Evolutionary conservation across 352 stramenopile genomes (phyloP).

Genomic region (Globisporangium yorkense): DNA sequence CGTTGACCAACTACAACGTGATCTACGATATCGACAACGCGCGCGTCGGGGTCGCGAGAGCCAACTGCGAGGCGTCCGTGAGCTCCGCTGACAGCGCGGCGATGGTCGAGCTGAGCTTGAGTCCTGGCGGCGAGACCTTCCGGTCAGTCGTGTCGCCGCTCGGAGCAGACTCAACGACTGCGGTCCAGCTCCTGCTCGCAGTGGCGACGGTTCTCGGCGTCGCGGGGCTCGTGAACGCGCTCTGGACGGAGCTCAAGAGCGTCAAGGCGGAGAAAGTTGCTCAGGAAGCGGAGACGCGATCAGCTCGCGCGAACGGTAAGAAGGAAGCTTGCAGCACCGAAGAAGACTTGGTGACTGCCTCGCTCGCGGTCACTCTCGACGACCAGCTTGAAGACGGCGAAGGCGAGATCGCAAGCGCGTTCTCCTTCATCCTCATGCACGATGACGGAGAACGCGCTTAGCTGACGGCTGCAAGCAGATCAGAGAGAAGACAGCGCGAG

Average conservation of each 20-base stretch:
- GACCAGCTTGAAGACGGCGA: constrained; percentile 4
- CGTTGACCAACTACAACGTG: constrained; percentile 62
- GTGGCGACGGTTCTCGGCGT: constrained; percentile 34
- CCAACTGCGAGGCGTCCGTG: constrained; percentile 33
- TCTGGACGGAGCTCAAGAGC: constrained; percentile 36
- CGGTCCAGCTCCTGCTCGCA: constrained; percentile 34
- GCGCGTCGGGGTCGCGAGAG: constrained; percentile 53
- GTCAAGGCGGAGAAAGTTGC: neutral
- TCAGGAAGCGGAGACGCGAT: too few species aligned
- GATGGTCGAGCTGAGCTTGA: constrained; percentile 41
- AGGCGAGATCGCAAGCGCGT: constrained; percentile 16
- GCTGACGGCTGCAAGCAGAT: neutral
- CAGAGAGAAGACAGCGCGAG: too few species aligned
- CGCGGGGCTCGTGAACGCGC: constrained; percentile 39
- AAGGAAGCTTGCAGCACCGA: neutral
- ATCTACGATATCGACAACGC: constrained; percentile 76
- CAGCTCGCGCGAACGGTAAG: too few species aligned
- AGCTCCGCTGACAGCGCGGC: constrained; percentile 2
- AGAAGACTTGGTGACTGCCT: neutral
- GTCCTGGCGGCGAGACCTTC: constrained; percentile 63
- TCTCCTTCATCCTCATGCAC: constrained; percentile 50
- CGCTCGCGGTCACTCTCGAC: neutral
- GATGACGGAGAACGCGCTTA: constrained; percentile 17
- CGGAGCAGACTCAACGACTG: constrained; percentile 24
- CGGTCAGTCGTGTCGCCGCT: constrained; percentile 12